These are phyloP conservation scores for Chenopodium formosanum DNA, from an alignment of 148 eudicot species.

Conservation along the genomic window DNA sequence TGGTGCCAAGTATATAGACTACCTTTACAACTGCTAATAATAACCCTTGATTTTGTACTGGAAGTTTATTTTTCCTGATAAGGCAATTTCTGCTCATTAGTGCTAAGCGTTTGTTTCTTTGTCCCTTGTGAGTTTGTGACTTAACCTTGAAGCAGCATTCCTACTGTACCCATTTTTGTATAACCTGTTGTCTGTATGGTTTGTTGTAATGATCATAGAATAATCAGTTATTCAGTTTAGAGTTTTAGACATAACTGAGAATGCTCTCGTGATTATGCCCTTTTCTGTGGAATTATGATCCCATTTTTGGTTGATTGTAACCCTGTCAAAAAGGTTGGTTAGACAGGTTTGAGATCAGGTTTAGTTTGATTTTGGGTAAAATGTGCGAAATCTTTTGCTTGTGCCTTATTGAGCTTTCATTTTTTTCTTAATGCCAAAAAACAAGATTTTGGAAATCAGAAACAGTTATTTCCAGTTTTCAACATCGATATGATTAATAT, in stretches of 20 bases:
- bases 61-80: not conserved
- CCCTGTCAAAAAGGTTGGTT: not conserved
- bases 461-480: not conserved
- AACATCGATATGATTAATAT: no score
- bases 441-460: not conserved
- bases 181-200: not conserved
- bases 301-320: not conserved
- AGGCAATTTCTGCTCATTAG: not conserved
- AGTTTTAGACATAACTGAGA: not conserved
- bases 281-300: not conserved
- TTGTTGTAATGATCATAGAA: not conserved
- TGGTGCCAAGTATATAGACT: not conserved
- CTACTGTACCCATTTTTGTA: not conserved
- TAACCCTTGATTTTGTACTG: not conserved
- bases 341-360: not conserved
- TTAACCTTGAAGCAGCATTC: not conserved
- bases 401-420: not conserved
- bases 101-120: not conserved
- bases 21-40: not conserved
- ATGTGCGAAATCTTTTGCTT: not conserved
- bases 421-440: no score
- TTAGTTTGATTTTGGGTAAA: not conserved
- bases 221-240: not conserved
- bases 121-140: not conserved
- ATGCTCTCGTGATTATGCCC: not conserved